Evolutionary conservation across 768 basidiomycete genomes (phyloP).

Genomic region (Boletales sp.): DNA sequence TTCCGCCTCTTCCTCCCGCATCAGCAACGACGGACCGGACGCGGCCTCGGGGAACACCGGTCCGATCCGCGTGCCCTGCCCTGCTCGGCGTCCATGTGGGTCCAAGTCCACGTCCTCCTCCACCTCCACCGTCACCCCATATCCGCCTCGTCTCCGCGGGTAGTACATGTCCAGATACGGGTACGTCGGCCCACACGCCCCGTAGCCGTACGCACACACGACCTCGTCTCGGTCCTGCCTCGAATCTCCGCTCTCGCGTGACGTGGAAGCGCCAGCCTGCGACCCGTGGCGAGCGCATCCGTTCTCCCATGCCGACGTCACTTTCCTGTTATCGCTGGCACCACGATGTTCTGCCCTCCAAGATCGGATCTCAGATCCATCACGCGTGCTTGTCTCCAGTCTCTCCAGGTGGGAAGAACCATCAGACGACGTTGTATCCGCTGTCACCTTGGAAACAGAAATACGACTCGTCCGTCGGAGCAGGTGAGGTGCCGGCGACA

Average conservation of each 20-base stretch:
- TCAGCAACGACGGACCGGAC: slow-evolving; percentile 13
- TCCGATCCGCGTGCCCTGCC: neutral
- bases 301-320: slow-evolving; percentile 8
- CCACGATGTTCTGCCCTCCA: slow-evolving; percentile 19
- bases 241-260: slow-evolving; percentile 13
- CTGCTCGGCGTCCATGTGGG: neutral
- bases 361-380: slow-evolving; percentile 22
- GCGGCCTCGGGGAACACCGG: slow-evolving; percentile 5
- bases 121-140: neutral
- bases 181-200: slow-evolving; percentile 22
- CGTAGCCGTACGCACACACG: slow-evolving; percentile 28
- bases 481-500: slow-evolving; percentile 7
- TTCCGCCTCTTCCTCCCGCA: neutral
- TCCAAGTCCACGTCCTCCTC: neutral
- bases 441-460: slow-evolving; percentile 5
- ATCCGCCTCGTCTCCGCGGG: slow-evolving; percentile 6
- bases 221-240: slow-evolving; percentile 1
- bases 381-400: neutral
- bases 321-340: slow-evolving; percentile 7
- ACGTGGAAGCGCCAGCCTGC: slow-evolving; percentile 5
- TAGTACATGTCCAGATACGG: slow-evolving; percentile 33
- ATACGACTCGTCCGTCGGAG: slow-evolving; percentile 25
- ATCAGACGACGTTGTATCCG: slow-evolving; percentile 5
- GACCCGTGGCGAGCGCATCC: slow-evolving; percentile 1
- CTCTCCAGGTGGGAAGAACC: slow-evolving; percentile 4